A percentile compares a stretch with the other conserved stretches of the same genome.
phyloP scores from a whole-genome alignment of 257 asterid genomes.

The Galeopsis tetrahit region DNA sequence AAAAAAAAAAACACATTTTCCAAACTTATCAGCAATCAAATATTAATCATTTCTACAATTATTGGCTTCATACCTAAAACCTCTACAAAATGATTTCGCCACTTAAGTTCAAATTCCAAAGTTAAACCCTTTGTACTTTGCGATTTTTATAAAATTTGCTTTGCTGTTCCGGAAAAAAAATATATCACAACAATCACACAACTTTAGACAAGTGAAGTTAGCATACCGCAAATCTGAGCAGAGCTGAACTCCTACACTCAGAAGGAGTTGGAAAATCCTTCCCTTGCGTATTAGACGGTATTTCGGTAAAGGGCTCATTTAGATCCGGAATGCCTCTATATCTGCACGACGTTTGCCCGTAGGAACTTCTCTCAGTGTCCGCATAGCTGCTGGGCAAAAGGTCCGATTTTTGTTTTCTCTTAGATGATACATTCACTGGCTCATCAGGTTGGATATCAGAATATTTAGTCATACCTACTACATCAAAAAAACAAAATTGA shows the following conservation, averaged over 20 bases:
- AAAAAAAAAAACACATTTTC: not conserved
- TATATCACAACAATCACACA: not conserved
- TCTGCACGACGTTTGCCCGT: not conserved
- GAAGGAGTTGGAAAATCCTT: slow-evolving; percentile 21
- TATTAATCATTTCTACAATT: not conserved
- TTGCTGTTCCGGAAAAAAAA: too few species aligned
- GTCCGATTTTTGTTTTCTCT: too few species aligned
- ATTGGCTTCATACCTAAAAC: not conserved
- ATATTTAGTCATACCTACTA: slow-evolving; percentile 19
- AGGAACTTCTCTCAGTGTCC: too few species aligned
- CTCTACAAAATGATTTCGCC: not conserved
- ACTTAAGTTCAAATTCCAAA: not conserved
- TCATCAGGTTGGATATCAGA: slow-evolving; percentile 42
- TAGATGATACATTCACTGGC: slow-evolving; percentile 41
- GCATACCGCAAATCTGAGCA: slow-evolving; percentile 40
- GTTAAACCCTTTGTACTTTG: too few species aligned
- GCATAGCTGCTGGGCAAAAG: too few species aligned
- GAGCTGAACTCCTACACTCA: slow-evolving; percentile 31
- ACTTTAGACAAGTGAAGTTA: slow-evolving; percentile 10
- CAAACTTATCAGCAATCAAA: not conserved
- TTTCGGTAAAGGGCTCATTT: slow-evolving; percentile 45
- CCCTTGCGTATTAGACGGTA: slow-evolving; percentile 30
- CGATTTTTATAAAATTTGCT: too few species aligned
- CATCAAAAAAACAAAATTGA: too few species aligned
- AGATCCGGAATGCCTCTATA: slow-evolving; percentile 51